Conservation (phyloP, 495 filamentous ascomycete genomes). For the Copromyces sp. region DNA sequence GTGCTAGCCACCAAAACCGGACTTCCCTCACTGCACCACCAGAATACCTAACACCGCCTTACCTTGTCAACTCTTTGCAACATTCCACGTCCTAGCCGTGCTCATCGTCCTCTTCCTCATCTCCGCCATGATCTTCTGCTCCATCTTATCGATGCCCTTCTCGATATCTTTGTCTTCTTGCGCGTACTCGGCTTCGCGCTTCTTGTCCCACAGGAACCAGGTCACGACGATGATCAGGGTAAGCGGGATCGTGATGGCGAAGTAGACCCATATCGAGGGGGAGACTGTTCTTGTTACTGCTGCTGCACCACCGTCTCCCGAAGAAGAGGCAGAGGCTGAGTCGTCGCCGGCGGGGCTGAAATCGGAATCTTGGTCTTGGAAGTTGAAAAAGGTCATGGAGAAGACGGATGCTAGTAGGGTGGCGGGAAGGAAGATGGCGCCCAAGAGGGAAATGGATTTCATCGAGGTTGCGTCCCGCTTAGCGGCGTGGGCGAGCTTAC, state of each 20-base stretch:
- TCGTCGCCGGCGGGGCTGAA: background rate
- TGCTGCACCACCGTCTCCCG: background rate
- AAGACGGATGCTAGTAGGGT: constrained; percentile 45
- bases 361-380: constrained; percentile 14
- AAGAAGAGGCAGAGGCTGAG: background rate
- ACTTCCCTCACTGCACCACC: too few species aligned
- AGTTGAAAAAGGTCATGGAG: constrained; percentile 49
- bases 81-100: constrained; percentile 38
- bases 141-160: constrained; percentile 43
- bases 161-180: constrained; percentile 40
- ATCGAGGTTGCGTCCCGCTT: constrained; percentile 46
- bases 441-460: constrained; percentile 47
- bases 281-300: constrained; percentile 20
- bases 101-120: constrained; percentile 45
- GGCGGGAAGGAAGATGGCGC: constrained; percentile 46
- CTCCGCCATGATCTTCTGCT: constrained; percentile 39
- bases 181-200: constrained; percentile 33
- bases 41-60: too few species aligned
- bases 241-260: constrained; percentile 40
- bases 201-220: constrained; percentile 39
- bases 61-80: background rate
- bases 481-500: constrained; percentile 43
- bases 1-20: too few species aligned
- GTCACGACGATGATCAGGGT: constrained; percentile 34
- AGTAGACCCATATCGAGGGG: constrained; percentile 44